Conservation (phyloP, 441 rosid species). For the Gossypium laxum region DNA sequence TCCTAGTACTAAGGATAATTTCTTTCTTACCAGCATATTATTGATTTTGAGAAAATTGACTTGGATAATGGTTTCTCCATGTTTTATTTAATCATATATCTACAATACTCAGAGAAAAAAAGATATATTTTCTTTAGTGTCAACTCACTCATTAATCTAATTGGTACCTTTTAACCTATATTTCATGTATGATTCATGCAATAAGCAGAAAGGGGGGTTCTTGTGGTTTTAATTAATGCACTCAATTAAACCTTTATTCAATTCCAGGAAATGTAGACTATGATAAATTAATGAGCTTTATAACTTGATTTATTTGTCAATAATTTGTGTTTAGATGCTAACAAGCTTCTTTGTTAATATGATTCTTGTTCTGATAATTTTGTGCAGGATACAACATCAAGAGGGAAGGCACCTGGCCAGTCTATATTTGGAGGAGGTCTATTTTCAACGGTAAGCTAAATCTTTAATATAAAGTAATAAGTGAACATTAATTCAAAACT, state of each 20-base stretch:
- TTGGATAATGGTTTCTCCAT: not conserved
- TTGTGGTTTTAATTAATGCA: not conserved
- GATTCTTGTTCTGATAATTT: not conserved
- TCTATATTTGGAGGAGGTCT: slow-evolving; percentile 40
- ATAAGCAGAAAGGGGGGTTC: not conserved
- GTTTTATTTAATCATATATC: not conserved
- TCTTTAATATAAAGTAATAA: not conserved
- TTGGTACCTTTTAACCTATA: too few species aligned
- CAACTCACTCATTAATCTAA: not conserved
- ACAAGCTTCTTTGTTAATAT: not conserved
- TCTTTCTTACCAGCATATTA: not conserved
- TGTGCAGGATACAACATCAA: slow-evolving; percentile 39
- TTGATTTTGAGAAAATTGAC: not conserved
- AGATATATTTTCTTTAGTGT: not conserved
- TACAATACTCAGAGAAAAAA: not conserved
- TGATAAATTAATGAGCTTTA: not conserved
- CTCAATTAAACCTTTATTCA: not conserved
- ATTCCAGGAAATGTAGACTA: not conserved
- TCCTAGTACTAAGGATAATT: not conserved
- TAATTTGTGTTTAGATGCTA: not conserved
- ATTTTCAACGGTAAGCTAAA: slow-evolving; percentile 38
- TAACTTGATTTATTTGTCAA: not conserved
- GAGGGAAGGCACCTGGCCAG: slow-evolving; percentile 36
- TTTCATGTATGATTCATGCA: too few species aligned
- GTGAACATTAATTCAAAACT: too few species aligned